phyloP scores from a whole-genome alignment of 2,329 filamentous ascomycete genomes.

The Diatrype stigma region DNA sequence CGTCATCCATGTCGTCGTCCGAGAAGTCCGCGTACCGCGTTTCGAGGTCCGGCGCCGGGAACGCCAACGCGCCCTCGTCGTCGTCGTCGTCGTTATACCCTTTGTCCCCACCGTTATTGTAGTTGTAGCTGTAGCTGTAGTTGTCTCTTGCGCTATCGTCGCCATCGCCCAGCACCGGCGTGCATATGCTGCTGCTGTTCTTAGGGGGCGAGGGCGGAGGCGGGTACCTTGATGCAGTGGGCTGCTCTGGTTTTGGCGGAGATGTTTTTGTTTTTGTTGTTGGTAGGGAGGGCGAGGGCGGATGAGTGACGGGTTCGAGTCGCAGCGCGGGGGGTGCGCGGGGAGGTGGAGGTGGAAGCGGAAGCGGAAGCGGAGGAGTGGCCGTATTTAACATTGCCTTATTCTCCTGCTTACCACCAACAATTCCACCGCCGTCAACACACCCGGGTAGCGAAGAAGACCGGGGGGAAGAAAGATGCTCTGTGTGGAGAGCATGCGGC shows the following conservation, averaged over 20 bases:
- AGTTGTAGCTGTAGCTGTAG: no score
- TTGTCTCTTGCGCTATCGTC: conserved; percentile 39
- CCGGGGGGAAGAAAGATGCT: no score
- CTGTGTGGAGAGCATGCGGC: no score
- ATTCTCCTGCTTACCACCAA: no score
- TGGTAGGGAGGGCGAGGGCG: neutral
- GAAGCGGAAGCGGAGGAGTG: no score
- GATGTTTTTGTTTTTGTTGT: neutral
- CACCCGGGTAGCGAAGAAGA: no score
- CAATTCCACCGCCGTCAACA: no score
- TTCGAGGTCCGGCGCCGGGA: conserved; percentile 43
- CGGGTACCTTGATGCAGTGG: no score
- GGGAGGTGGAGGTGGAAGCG: no score
- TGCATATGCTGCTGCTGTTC: conserved; percentile 17
- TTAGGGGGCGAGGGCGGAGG: neutral
- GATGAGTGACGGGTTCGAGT: neutral
- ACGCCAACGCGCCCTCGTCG: conserved; percentile 44
- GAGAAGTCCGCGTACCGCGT: conserved; percentile 36
- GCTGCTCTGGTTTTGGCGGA: no score
- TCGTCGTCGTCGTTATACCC: conserved; percentile 37
- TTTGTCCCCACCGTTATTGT: no score
- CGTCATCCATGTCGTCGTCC: conserved; percentile 44
- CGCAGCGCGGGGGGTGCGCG: neutral
- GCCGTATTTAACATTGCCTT: no score
- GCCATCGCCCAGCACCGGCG: conserved; percentile 20